Evolutionary conservation across 306 rosid genomes (phyloP).

Genomic region (Vachellia pachyceras): DNA sequence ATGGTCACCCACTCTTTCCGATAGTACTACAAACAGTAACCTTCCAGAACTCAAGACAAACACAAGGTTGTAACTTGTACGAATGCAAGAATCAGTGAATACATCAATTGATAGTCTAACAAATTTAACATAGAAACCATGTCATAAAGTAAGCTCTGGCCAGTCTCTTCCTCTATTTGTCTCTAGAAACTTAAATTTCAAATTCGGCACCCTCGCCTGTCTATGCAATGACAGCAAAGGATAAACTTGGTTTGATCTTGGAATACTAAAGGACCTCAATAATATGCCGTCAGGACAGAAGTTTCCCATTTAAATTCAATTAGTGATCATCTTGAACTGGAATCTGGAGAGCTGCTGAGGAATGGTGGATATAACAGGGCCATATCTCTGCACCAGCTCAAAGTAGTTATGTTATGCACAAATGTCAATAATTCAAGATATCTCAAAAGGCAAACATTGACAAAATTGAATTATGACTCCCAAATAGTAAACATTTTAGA

Average conservation of each 20-base stretch:
- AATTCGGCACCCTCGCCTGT: constrained; percentile 12
- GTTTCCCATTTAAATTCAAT: constrained; percentile 46
- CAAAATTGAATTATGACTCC: background rate
- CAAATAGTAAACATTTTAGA: constrained; percentile 14
- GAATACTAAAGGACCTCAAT: constrained; percentile 22
- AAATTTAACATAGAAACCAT: constrained; percentile 36
- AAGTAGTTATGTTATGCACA: constrained; percentile 24
- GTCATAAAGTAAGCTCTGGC: constrained; percentile 10
- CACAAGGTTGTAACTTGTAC: constrained; percentile 18
- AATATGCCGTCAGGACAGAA: constrained; percentile 4
- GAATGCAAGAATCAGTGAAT: constrained; percentile 16
- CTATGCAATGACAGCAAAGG: constrained; percentile 36
- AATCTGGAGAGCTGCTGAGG: constrained; percentile 99
- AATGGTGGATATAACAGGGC: constrained; percentile 95
- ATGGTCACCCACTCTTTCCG: background rate
- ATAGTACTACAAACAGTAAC: background rate
- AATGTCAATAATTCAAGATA: constrained; percentile 21
- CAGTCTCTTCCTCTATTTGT: constrained; percentile 1
- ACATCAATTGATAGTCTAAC: constrained; percentile 34
- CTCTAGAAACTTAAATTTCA: background rate
- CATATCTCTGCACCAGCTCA: constrained; percentile 77
- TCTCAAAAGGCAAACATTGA: constrained; percentile 4
- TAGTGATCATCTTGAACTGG: constrained; percentile 96
- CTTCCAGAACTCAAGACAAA: background rate
- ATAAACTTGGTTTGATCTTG: constrained; percentile 26